Evolutionary conservation across 495 filamentous ascomycete species (phyloP), one percentile per base, ranked within the genome.

Genomic region (Massariosphaeria phaeospora): DNA sequence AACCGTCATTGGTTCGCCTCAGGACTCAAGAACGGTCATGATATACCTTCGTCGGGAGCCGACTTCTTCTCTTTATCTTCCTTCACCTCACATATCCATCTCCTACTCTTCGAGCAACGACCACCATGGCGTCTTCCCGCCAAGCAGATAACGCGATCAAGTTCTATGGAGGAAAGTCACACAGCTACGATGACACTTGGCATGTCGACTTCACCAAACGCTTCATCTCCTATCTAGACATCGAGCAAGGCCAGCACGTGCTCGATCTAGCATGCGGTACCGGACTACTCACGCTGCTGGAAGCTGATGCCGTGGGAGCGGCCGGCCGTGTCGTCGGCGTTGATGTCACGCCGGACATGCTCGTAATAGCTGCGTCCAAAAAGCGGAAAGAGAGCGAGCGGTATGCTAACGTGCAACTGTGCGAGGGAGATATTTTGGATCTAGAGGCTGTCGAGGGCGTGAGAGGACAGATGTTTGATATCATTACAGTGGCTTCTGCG

Each of bases 251-350:
- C 11, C 58, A 70, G 18, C 45, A 56, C 8, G 62, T 74, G 4
- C 67, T 77, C 1, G 74, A 75, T 52, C 64, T 76, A 10, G 70
- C 69, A 18, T 76, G 72, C 55, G 75, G 73, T 13, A 76, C 72
- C 5, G 74, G 74, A 9, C 63, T 70, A 1, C 63, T 73, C 38
- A 65, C 66, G 17, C 63, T 71, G 25, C 66, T 67, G 1, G 70
- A 66, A 6, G 64, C 63, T 15, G 40, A 63, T 26, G 48, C 40
- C 0, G 72, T 73, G 10, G 71, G 71, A 0, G 35, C 61, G 2
- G 46, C 25, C 2, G 73, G 73, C 2, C 53, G 29, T 13, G 70
- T 76, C 21, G 54, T 70, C 21, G 75, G 73, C 2, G 58, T 77
- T 23, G 75, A 77, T 56, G 68, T 75, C 34, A 72, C 62, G 45